A percentile compares a stretch with the other conserved stretches of the same genome.
These are phyloP conservation scores for Hymenotorrendiella dingleyae DNA, from an alignment of 2,329 filamentous ascomycete species.

Conservation along the genomic window DNA sequence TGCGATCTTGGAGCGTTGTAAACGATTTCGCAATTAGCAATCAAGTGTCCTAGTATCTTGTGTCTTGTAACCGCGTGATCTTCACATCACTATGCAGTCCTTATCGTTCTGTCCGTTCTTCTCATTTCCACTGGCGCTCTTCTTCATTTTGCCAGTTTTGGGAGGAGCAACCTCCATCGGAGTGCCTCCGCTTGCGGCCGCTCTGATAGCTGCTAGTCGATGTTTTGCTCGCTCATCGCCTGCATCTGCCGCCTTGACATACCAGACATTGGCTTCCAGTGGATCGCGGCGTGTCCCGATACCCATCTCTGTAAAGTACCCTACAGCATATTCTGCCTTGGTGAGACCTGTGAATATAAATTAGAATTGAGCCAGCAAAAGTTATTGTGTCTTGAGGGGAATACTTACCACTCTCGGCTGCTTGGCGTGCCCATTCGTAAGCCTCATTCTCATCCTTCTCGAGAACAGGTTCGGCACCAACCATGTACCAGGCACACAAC, in stretches of 20 bases:
- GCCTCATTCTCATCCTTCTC: constrained; percentile 95
- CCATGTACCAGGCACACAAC: constrained; percentile 96
- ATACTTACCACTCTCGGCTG: constrained; percentile 73
- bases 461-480: constrained; percentile 84
- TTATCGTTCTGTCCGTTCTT: constrained; percentile 9
- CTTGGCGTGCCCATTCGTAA: constrained; percentile 88
- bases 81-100: constrained; percentile 6
- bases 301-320: constrained; percentile 98
- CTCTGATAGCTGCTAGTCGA: constrained; percentile 77
- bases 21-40: too few species aligned
- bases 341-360: constrained; percentile 26
- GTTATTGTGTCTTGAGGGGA: not conserved
- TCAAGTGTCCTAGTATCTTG: too few species aligned
- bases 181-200: constrained; percentile 55
- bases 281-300: constrained; percentile 91
- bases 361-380: constrained; percentile 3
- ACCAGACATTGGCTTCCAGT: constrained; percentile 98
- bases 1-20: too few species aligned
- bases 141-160: constrained; percentile 27
- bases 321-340: constrained; percentile 87
- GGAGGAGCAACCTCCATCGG: constrained; percentile 28
- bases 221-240: constrained; percentile 88
- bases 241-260: constrained; percentile 88
- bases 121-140: constrained; percentile 18
- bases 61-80: too few species aligned